A percentile compares a stretch with the other conserved stretches of the same genome.
Evolutionary conservation across 2,329 filamentous ascomycete genomes (phyloP).

Genomic region (Simplicillium aogashimaense): DNA sequence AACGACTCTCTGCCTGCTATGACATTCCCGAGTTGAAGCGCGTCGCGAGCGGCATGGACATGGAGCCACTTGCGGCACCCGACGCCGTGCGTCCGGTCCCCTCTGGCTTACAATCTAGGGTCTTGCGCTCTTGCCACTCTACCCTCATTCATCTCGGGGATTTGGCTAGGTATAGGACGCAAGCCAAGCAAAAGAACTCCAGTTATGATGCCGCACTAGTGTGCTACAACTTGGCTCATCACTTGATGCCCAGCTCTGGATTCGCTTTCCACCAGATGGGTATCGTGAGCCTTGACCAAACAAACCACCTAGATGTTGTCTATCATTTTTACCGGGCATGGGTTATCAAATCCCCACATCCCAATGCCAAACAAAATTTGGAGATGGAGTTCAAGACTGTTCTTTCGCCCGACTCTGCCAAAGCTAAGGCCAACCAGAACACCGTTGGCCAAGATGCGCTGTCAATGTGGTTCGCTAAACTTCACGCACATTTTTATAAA

Average conservation of each 20-base stretch:
- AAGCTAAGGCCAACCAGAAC: conserved; percentile 20
- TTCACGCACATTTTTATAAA: conserved; percentile 77
- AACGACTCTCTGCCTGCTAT: conserved; percentile 58
- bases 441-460: conserved; percentile 53
- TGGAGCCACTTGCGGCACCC: conserved; percentile 29
- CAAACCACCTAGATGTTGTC: conserved; percentile 72
- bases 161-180: conserved; percentile 74
- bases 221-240: conserved; percentile 75
- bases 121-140: conserved; percentile 68
- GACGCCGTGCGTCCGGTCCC: conserved; percentile 33
- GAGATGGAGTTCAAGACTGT: conserved; percentile 62
- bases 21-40: conserved; percentile 40
- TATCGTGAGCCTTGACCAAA: conserved; percentile 69
- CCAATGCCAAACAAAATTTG: conserved; percentile 65
- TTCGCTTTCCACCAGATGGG: conserved; percentile 84
- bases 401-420: conserved; percentile 24
- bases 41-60: conserved; percentile 29
- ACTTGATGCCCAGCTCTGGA: conserved; percentile 69
- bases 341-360: conserved; percentile 63
- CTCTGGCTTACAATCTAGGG: conserved; percentile 41
- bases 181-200: conserved; percentile 61
- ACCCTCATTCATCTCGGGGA: conserved; percentile 84
- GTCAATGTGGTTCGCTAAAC: conserved; percentile 70
- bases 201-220: conserved; percentile 73
- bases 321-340: conserved; percentile 86